A percentile compares a stretch with the other conserved stretches of the same genome.
Conservation (phyloP, 2,329 filamentous ascomycete genomes). For the Colletotrichum sp. region DNA sequence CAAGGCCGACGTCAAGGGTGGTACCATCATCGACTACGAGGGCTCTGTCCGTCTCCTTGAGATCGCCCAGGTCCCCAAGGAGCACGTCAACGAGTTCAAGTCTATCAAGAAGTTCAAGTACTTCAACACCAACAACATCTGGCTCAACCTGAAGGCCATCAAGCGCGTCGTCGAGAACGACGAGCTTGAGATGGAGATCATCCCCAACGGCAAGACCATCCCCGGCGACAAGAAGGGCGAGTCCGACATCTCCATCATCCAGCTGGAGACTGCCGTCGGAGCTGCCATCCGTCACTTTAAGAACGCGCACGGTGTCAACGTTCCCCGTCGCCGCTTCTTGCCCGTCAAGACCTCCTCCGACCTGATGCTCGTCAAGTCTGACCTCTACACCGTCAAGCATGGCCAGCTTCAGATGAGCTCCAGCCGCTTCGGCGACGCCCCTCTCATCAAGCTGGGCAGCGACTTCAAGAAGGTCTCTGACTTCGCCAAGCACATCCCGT, state of each 20-base stretch:
- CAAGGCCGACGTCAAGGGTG: slow-evolving; percentile 99
- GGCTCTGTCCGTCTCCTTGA: slow-evolving; percentile 95
- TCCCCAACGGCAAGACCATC: slow-evolving; percentile 98
- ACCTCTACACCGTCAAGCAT: slow-evolving; percentile 98
- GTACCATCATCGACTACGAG: slow-evolving; percentile 99
- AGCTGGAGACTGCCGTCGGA: slow-evolving; percentile 98
- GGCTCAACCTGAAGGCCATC: slow-evolving; percentile 96
- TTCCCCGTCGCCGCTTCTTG: slow-evolving; percentile 96
- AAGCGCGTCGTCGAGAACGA: slow-evolving; percentile 99
- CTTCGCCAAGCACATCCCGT: slow-evolving; percentile 87
- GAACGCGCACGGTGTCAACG: slow-evolving; percentile 98
- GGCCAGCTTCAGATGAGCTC: slow-evolving; percentile 97
- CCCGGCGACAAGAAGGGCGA: slow-evolving; percentile 99
- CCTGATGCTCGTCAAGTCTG: slow-evolving; percentile 99
- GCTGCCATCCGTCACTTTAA: slow-evolving; percentile 98
- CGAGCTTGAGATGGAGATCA: slow-evolving; percentile 99
- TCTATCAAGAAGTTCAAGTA: slow-evolving; percentile 99
- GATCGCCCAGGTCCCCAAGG: slow-evolving; percentile 99
- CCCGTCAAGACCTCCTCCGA: slow-evolving; percentile 99
- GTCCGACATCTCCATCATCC: slow-evolving; percentile 95
- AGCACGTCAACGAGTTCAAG: slow-evolving; percentile 99
- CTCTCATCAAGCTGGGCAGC: slow-evolving; percentile 96
- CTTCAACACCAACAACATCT: slow-evolving; percentile 99
- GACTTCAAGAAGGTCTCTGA: slow-evolving; percentile 99
- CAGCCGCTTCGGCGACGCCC: slow-evolving; percentile 93